Evolutionary conservation across 1,139 yeast species (phyloP).

Genomic region (Torulaspora globosa): DNA sequence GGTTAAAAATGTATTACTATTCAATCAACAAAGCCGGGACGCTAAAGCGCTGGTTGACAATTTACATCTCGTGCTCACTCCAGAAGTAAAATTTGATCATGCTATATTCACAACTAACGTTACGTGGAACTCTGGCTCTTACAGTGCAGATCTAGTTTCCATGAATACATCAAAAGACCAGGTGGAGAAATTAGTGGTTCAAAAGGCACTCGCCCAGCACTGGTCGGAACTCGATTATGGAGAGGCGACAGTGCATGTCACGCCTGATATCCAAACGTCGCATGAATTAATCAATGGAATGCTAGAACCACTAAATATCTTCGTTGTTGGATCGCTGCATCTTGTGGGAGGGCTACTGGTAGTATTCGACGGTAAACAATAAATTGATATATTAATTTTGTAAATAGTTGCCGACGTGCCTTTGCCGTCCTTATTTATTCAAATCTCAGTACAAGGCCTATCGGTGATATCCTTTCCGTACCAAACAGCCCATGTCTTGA

Average conservation of each 20-base stretch:
- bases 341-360: constrained; percentile 91
- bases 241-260: constrained; percentile 48
- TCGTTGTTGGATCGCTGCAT: constrained; percentile 92
- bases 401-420: constrained; percentile 2
- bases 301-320: constrained; percentile 54
- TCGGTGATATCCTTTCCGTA: constrained; percentile 70
- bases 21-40: constrained; percentile 93
- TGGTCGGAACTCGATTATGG: constrained; percentile 59
- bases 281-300: constrained; percentile 46
- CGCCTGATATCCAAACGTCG: constrained; percentile 73
- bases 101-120: constrained; percentile 87
- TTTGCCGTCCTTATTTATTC: constrained; percentile 1
- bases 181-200: constrained; percentile 77
- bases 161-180: constrained; percentile 74
- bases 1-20: constrained; percentile 50
- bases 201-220: constrained; percentile 61
- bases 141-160: constrained; percentile 79
- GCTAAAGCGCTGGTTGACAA: constrained; percentile 59
- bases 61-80: constrained; percentile 45
- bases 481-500: constrained; percentile 56
- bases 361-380: constrained; percentile 53
- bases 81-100: constrained; percentile 53
- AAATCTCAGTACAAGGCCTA: constrained; percentile 41
- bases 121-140: constrained; percentile 80
- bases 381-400: constrained; percentile 1